A percentile compares a stretch with the other conserved stretches of the same genome.
phyloP scores from a whole-genome alignment of 352 stramenopile genomes.

The Phytopythium mirpurense region DNA sequence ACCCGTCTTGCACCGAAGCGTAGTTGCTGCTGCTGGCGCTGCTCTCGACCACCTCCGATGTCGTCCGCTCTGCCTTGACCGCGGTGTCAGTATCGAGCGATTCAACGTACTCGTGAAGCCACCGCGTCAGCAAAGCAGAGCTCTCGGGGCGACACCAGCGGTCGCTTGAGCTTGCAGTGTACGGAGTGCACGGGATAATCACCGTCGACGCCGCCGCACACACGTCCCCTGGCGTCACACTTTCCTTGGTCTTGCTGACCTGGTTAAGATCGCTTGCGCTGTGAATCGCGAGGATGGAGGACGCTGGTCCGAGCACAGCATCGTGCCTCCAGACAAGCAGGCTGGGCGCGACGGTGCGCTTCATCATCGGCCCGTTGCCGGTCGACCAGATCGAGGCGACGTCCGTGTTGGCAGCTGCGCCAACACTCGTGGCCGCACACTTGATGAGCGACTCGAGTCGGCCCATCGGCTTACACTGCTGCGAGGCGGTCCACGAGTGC shows the following conservation, averaged over 20 bases:
- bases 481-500: background rate
- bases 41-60: background rate
- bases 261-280: background rate
- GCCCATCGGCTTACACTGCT: background rate
- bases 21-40: background rate
- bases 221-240: background rate
- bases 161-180: constrained; percentile 12
- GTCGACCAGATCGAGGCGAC: constrained; percentile 4
- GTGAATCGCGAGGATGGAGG: constrained; percentile 18
- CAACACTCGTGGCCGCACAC: constrained; percentile 3
- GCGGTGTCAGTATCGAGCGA: background rate
- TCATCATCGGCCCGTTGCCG: constrained; percentile 1
- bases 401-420: background rate
- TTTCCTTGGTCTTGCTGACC: background rate
- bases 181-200: constrained; percentile 25
- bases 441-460: background rate
- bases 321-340: constrained; percentile 8
- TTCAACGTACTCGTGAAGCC: constrained; percentile 18
- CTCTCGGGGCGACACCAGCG: constrained; percentile 25
- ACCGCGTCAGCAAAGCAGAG: constrained; percentile 16
- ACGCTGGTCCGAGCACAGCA: constrained; percentile 6
- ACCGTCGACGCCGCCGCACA: constrained; percentile 9
- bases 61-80: background rate
- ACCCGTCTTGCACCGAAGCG: constrained; percentile 9
- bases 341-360: background rate